These are phyloP conservation scores for Chlamydomonas sphaeroides DNA, from an alignment of 139 green algal genomes.

Conservation along the genomic window DNA sequence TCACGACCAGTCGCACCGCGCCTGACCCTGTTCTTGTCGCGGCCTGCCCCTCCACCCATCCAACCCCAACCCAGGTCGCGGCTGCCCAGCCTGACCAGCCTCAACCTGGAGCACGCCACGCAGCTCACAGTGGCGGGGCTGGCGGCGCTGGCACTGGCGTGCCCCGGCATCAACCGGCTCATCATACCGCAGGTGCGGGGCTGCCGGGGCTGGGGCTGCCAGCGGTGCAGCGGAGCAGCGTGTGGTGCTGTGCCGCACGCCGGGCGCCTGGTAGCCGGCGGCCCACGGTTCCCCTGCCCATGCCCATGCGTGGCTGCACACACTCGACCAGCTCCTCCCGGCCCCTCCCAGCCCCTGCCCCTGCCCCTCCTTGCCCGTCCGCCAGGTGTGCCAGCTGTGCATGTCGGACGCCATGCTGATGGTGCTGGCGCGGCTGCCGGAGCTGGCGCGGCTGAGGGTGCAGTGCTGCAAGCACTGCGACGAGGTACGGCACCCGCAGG, in stretches of 20 bases:
- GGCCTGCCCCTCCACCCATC: background rate
- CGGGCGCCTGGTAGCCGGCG: too few relatives aligned
- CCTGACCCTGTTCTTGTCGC: background rate
- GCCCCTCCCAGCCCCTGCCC: too few relatives aligned
- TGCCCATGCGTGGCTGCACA: too few relatives aligned
- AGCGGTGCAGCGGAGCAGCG: too few relatives aligned
- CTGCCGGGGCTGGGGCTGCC: too few relatives aligned
- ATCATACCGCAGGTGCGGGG: slow-evolving; percentile 35
- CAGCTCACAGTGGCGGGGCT: slow-evolving; percentile 43
- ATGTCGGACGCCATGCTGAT: slow-evolving; percentile 40
- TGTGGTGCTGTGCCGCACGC: too few relatives aligned
- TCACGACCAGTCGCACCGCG: too few relatives aligned
- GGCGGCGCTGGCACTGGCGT: slow-evolving; percentile 41
- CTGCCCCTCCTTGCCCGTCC: too few relatives aligned
- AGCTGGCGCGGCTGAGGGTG: slow-evolving; percentile 22
- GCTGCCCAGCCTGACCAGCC: slow-evolving; percentile 7
- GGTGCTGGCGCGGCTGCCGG: slow-evolving; percentile 33
- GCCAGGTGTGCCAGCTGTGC: slow-evolving; percentile 12
- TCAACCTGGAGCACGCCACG: slow-evolving; percentile 46
- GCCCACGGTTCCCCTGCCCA: too few relatives aligned
- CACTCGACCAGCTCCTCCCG: too few relatives aligned
- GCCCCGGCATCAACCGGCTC: slow-evolving; percentile 9
- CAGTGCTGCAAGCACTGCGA: slow-evolving; percentile 38
- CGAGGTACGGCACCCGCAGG: background rate
- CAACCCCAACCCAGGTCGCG: slow-evolving; percentile 17